phyloP scores from a whole-genome alignment of 2,329 filamentous ascomycete species.

The Colletotrichum sidae region DNA sequence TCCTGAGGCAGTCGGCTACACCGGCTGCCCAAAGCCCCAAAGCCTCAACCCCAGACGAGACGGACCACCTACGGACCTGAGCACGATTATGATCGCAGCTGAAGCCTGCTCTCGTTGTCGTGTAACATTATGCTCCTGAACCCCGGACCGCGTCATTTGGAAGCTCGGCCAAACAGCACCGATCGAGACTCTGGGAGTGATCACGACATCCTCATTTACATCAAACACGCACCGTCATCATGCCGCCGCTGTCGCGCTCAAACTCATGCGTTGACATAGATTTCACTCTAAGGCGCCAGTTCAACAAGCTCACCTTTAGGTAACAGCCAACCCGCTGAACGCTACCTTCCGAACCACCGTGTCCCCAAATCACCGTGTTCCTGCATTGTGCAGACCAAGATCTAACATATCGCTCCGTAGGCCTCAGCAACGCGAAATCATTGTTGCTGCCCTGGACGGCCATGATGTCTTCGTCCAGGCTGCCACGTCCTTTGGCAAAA shows the following conservation, averaged over 20 bases:
- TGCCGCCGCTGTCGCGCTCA: constrained; percentile 56
- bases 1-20: constrained; percentile 27
- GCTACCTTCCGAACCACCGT: no score
- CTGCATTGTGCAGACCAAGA: no score
- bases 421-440: constrained; percentile 88
- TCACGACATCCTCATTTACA: constrained; percentile 26
- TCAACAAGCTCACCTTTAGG: constrained; percentile 81
- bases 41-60: constrained; percentile 26
- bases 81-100: constrained; percentile 27
- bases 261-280: constrained; percentile 73
- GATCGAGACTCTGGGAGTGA: constrained; percentile 6
- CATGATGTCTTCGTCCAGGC: constrained; percentile 96
- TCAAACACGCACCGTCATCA: constrained; percentile 40
- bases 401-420: background rate
- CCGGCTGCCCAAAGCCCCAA: constrained; percentile 26
- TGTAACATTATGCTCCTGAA: constrained; percentile 28
- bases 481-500: constrained; percentile 91
- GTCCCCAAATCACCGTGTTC: no score
- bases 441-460: constrained; percentile 81
- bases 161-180: constrained; percentile 20
- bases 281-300: constrained; percentile 79
- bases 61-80: constrained; percentile 34
- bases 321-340: constrained; percentile 45
- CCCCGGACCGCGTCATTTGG: constrained; percentile 20
- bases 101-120: constrained; percentile 26